phyloP scores from a whole-genome alignment of 257 asterid genomes.

The Misopates orontium region DNA sequence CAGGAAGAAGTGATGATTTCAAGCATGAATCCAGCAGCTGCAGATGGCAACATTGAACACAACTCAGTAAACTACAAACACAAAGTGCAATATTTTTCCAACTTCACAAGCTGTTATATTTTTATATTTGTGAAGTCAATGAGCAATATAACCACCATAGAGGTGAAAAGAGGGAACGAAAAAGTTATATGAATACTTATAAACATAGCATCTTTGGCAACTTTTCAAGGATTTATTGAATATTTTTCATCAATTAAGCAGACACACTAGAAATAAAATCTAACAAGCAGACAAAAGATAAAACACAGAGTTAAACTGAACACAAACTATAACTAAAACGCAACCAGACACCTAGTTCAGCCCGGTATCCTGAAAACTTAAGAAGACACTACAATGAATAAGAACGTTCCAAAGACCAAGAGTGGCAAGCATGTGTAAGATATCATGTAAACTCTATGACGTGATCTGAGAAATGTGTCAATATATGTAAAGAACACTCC shows the following conservation, averaged over 20 bases:
- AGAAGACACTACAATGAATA: background rate
- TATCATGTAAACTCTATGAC: background rate
- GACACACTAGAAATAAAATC: background rate
- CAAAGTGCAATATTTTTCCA: background rate
- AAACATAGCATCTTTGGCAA: background rate
- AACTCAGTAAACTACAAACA: slow-evolving; percentile 13
- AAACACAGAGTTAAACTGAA: background rate
- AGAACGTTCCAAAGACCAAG: background rate
- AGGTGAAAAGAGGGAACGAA: background rate
- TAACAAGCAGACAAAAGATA: slow-evolving; percentile 4
- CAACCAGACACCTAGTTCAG: background rate
- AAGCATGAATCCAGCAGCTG: slow-evolving; percentile 96
- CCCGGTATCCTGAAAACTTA: background rate
- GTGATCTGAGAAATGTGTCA: background rate
- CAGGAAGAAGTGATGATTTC: slow-evolving; percentile 94
- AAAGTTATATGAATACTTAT: background rate
- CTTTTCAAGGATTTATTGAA: slow-evolving; percentile 3
- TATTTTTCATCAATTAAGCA: background rate
- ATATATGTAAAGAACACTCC: background rate
- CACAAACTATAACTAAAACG: background rate
- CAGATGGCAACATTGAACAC: slow-evolving; percentile 11
- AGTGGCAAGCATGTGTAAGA: slow-evolving; percentile 16
- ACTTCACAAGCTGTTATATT: background rate
- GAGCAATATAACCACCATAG: background rate
- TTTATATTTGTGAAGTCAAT: slow-evolving; percentile 8